These are phyloP conservation scores for Hygrophila difformis DNA, from an alignment of 257 asterid genomes.

Conservation along the genomic window DNA sequence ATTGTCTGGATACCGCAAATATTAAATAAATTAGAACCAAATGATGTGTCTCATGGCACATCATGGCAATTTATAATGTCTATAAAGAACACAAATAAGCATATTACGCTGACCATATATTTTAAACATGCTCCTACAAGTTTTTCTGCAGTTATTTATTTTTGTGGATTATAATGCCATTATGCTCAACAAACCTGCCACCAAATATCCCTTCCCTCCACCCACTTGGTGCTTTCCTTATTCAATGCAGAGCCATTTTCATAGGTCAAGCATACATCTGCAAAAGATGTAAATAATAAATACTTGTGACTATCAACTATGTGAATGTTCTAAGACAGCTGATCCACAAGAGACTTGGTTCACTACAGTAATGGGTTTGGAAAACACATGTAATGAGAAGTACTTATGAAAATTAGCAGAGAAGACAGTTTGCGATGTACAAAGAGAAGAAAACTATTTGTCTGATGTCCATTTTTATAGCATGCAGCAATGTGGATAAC, in stretches of 20 bases:
- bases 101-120: no score
- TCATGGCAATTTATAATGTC: no score
- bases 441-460: not conserved
- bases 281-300: constrained; percentile 17
- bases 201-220: constrained; percentile 81
- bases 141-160: no score
- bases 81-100: no score
- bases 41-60: no score
- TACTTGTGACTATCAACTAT: constrained; percentile 16
- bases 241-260: constrained; percentile 69
- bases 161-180: no score
- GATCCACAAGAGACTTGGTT: not conserved
- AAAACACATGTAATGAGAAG: not conserved
- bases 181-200: constrained; percentile 67
- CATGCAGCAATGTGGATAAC: not conserved
- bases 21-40: constrained; percentile 1
- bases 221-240: constrained; percentile 77
- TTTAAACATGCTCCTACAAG: no score
- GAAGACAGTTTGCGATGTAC: no score
- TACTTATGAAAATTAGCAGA: no score
- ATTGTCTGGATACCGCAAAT: constrained; percentile 10
- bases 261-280: constrained; percentile 86
- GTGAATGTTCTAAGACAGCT: constrained; percentile 10
- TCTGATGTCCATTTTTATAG: not conserved
- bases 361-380: not conserved